Percentiles rank a stretch among this genome's conserved stretches.
These are phyloP conservation scores for Eucalyptus camaldulensis DNA, from an alignment of 345 rosid genomes.

Conservation along the genomic window DNA sequence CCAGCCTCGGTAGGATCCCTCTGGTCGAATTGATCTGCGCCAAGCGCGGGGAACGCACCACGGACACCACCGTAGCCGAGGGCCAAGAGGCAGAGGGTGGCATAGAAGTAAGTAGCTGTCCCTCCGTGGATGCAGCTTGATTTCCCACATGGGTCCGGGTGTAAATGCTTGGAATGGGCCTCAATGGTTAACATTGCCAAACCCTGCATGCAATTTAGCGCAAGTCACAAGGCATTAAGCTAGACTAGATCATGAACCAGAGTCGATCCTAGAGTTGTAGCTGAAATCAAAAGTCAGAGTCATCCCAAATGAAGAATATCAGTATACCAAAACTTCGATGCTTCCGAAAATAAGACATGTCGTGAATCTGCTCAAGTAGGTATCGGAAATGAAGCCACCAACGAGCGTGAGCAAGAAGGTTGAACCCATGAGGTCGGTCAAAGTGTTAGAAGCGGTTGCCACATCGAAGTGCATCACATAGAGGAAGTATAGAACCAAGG, in stretches of 20 bases:
- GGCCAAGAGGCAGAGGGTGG: constrained; percentile 19
- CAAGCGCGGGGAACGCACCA: constrained; percentile 32
- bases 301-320: not conserved
- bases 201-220: constrained; percentile 4
- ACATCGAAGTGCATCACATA: constrained; percentile 15
- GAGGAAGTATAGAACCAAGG: constrained; percentile 28
- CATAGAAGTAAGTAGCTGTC: constrained; percentile 15
- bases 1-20: constrained; percentile 26
- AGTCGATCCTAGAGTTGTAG: not conserved
- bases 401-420: constrained; percentile 35
- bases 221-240: not conserved
- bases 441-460: constrained; percentile 26
- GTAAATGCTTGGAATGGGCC: constrained; percentile 22
- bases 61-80: constrained; percentile 28
- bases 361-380: constrained; percentile 21
- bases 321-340: constrained; percentile 22
- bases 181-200: constrained; percentile 37
- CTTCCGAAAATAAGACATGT: constrained; percentile 24
- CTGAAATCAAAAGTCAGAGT: not conserved
- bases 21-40: constrained; percentile 43
- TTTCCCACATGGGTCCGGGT: constrained; percentile 6
- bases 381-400: constrained; percentile 51
- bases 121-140: constrained; percentile 24
- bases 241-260: not conserved
- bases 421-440: constrained; percentile 43